A percentile compares a stretch with the other conserved stretches of the same genome.
These are phyloP conservation scores for Perkinsus chesapeaki DNA, from an alignment of 169 alveolate species.

Conservation along the genomic window DNA sequence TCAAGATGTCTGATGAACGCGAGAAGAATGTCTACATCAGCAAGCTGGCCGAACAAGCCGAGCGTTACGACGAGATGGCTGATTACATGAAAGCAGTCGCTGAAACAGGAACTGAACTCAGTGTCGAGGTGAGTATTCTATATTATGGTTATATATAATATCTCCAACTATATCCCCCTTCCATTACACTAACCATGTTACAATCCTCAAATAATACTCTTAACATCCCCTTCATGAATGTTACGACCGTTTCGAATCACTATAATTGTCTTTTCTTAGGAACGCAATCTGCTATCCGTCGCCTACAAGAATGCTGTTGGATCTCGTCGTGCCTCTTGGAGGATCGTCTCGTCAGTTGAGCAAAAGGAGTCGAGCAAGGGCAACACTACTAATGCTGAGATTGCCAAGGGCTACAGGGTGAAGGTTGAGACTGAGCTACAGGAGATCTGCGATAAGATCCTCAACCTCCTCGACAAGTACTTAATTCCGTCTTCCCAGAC, in stretches of 20 bases:
- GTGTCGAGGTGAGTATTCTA: not conserved
- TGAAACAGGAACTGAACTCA: not conserved
- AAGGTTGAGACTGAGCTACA: slow-evolving; percentile 88
- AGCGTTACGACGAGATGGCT: slow-evolving; percentile 97
- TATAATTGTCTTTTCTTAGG: slow-evolving; percentile 41
- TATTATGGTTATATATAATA: too few species aligned
- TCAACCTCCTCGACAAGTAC: slow-evolving; percentile 70
- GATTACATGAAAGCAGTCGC: slow-evolving; percentile 31
- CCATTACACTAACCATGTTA: too few species aligned
- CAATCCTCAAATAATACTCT: too few species aligned
- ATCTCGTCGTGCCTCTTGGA: slow-evolving; percentile 95
- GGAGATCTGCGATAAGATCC: slow-evolving; percentile 83
- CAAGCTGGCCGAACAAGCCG: slow-evolving; percentile 99
- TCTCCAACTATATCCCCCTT: too few species aligned
- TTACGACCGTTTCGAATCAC: not conserved
- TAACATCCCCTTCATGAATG: not conserved
- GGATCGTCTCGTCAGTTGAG: slow-evolving; percentile 85
- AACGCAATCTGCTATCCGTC: slow-evolving; percentile 75
- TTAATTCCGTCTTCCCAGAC: slow-evolving; percentile 79
- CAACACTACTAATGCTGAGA: slow-evolving; percentile 66
- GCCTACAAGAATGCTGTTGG: slow-evolving; percentile 98
- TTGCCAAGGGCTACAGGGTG: slow-evolving; percentile 73
- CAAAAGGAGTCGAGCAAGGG: slow-evolving; percentile 85
- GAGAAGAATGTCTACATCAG: not conserved
- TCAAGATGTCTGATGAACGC: not conserved